phyloP scores from a whole-genome alignment of 768 basidiomycete species.

The Rubroboletus satanas region DNA sequence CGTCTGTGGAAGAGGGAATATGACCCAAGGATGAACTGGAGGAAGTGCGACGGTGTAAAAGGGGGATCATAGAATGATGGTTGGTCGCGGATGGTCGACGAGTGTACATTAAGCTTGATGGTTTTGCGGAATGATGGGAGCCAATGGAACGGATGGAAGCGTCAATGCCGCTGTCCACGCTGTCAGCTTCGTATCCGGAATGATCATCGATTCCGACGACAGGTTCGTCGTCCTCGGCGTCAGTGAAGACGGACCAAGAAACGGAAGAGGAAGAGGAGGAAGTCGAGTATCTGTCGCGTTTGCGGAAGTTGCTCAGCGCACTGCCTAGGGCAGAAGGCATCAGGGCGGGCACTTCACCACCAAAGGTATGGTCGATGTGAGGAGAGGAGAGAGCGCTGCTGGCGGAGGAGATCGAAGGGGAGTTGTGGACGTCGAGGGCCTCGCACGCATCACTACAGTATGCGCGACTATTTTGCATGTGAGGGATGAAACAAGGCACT shows the following conservation, averaged over 20 bases:
- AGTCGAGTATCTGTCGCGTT: slow-evolving; percentile 48
- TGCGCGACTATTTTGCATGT: slow-evolving; percentile 45
- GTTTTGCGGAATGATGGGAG: slow-evolving; percentile 32
- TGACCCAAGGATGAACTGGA: slow-evolving; percentile 34
- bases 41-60: slow-evolving; percentile 50
- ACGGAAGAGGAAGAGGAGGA: slow-evolving; percentile 67
- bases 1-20: slow-evolving; percentile 41
- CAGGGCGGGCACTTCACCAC: slow-evolving; percentile 65
- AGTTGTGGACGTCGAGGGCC: slow-evolving; percentile 51
- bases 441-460: slow-evolving; percentile 74
- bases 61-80: slow-evolving; percentile 57
- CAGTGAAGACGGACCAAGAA: slow-evolving; percentile 61
- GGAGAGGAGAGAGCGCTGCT: slow-evolving; percentile 72
- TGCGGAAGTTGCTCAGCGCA: slow-evolving; percentile 43
- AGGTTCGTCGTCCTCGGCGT: slow-evolving; percentile 54
- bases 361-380: slow-evolving; percentile 47
- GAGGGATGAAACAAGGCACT: slow-evolving; percentile 13
- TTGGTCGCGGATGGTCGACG: slow-evolving; percentile 71
- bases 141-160: slow-evolving; percentile 41
- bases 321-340: slow-evolving; percentile 55
- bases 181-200: slow-evolving; percentile 29
- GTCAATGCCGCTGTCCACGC: slow-evolving; percentile 36
- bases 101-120: slow-evolving; percentile 57
- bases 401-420: slow-evolving; percentile 60
- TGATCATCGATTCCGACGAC: slow-evolving; percentile 34